phyloP scores from a whole-genome alignment of 257 asterid species.

The Apocynum venetum region DNA sequence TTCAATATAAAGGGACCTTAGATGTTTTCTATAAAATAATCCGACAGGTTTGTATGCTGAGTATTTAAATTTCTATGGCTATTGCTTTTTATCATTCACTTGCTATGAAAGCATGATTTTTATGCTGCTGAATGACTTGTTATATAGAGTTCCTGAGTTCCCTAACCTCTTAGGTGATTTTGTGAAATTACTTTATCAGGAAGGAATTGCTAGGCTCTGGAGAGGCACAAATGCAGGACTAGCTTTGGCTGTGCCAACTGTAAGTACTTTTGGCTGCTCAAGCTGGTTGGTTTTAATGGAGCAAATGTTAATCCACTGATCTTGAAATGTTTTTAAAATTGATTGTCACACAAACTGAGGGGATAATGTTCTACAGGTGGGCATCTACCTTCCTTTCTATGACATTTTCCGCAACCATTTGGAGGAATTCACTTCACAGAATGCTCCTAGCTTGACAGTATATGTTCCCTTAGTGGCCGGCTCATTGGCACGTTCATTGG shows the following conservation, averaged over 20 bases:
- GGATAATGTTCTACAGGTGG: slow-evolving; percentile 48
- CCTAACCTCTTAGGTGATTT: slow-evolving; percentile 10
- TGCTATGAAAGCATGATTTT: neutral
- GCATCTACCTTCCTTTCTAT: slow-evolving; percentile 85
- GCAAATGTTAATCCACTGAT: neutral
- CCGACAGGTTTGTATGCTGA: slow-evolving; percentile 62
- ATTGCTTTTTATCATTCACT: neutral
- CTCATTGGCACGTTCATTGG: slow-evolving; percentile 82
- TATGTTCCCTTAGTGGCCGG: slow-evolving; percentile 82
- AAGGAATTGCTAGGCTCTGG: slow-evolving; percentile 88
- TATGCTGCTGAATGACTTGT: neutral
- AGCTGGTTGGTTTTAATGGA: slow-evolving; percentile 1
- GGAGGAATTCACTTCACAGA: slow-evolving; percentile 57
- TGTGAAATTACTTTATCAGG: slow-evolving; percentile 39
- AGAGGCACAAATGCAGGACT: slow-evolving; percentile 96
- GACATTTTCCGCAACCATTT: slow-evolving; percentile 65
- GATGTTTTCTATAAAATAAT: slow-evolving; percentile 87
- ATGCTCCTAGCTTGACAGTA: slow-evolving; percentile 56
- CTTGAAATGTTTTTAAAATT: neutral
- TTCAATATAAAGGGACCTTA: slow-evolving; percentile 84
- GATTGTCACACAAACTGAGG: neutral
- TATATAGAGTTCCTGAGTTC: neutral
- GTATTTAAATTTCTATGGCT: neutral
- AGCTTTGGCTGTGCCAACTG: slow-evolving; percentile 91
- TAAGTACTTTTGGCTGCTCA: slow-evolving; percentile 33